Evolutionary conservation across 2,329 filamentous ascomycete genomes (phyloP), one percentile per base, ranked within the genome.

Genomic region (Chaetomiaceae sp.): DNA sequence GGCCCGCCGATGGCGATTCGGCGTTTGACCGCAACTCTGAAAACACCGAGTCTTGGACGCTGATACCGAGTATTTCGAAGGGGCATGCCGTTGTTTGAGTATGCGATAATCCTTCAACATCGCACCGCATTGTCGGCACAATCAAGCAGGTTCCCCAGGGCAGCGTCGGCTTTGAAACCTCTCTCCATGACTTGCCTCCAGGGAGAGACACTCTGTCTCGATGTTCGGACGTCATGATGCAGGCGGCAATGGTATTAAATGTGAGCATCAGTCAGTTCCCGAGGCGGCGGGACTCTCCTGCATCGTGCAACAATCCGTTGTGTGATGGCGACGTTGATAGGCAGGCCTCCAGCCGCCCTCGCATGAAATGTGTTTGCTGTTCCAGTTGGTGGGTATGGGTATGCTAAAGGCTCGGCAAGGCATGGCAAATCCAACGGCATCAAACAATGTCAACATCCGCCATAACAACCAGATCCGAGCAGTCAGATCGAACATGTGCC

Each of bases 221-320:
- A 51, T 38, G 42, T 56, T n/a, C 41, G 53, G 59, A 57, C 51
- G 37, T 54, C 55, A 60, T 58, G 57, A 51, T 56, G 57, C 56
- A 56, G 46, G n/a, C 50, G 20, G 47, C 48, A 48, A n/a, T 44
- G 38, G 40, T 54, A 49, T 54, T 29, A 49, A 54, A 60, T 59
- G 52, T 51, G 47, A 53, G 54, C 55, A 43, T 36, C 57, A 49
- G 40, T 40, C 41, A 51, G 56, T 51, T 51, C 54, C 59, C 50
- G 55, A 52, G 43, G 51, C 32, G 38, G 33, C 50, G 32, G 32
- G 54, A 53, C 40, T 51, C 60, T 51, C 54, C 54, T 59, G 58
- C 60, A 55, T 52, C 48, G 58, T 56, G 51, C 55, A 56, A 61
- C 55, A 40, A 37, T 37, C 14, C 23, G 45, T 30, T 43, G 29